Percentiles rank a stretch among this genome's conserved stretches.
Conservation (phyloP, 768 basidiomycete genomes). For the Glaciozyma martinii region DNA sequence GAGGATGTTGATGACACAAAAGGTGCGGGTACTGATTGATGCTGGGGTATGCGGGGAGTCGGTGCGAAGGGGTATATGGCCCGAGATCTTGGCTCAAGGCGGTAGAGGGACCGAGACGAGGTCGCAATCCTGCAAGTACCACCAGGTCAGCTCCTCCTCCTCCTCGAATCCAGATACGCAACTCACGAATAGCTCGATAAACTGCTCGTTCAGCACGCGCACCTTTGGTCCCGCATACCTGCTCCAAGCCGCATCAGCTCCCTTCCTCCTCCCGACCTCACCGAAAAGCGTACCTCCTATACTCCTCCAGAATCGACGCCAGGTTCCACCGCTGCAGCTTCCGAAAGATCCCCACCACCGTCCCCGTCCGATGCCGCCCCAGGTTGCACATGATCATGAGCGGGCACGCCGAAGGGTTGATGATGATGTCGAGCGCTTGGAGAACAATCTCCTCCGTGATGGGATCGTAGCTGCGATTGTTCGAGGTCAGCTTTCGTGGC, state of each 20-base stretch:
- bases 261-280: not conserved
- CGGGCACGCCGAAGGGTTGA: conserved; percentile 39
- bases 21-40: too few relatives aligned
- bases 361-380: conserved; percentile 40
- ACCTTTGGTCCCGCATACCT: conserved; percentile 40
- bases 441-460: conserved; percentile 41
- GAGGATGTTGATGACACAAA: too few relatives aligned
- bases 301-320: conserved; percentile 40
- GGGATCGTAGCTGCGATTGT: conserved; percentile 21
- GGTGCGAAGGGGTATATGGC: too few relatives aligned
- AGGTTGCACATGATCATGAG: conserved; percentile 40
- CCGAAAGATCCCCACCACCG: conserved; percentile 39
- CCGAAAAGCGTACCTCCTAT: conserved; percentile 33
- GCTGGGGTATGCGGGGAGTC: too few relatives aligned
- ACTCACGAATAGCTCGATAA: conserved; percentile 41
- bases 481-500: too few relatives aligned
- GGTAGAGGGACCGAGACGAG: conserved; percentile 6
- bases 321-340: conserved; percentile 41
- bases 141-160: not conserved
- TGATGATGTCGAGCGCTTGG: conserved; percentile 38
- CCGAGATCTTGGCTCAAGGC: not conserved
- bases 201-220: conserved; percentile 42
- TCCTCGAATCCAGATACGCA: not conserved
- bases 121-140: not conserved
- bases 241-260: not conserved